Evolutionary conservation across 441 rosid genomes (phyloP), one percentile per base, ranked within the genome.

Genomic region (Flueggea neowawraea): DNA sequence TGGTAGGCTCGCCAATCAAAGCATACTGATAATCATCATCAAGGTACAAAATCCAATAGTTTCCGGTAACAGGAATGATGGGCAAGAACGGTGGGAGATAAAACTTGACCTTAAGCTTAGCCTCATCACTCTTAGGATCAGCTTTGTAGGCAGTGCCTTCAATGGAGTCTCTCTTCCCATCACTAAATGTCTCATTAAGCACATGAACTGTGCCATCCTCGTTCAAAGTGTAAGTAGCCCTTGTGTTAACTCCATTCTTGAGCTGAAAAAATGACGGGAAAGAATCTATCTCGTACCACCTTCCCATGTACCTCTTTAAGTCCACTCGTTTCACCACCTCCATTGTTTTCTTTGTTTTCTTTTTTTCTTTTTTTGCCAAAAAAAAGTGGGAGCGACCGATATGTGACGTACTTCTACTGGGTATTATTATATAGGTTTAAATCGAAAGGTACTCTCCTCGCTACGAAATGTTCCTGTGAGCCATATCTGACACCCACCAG

Each of bases 251-350:
- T 5, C 97, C 98, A 74, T 83, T 61, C 66, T 64, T 84, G 4
- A 97, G 97, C 66, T 94, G 98, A 63, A 82, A 82, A 9, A 31
- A 6, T 6, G 98, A 87, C 0, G 95, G 98, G 67, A 89, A 89
- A n/a, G 91, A 87, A 11, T 96, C 97, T 32, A 94, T 87, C 74
- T 94, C 98, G 69, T 94, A 85, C 98, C 97, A 90, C 39, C 97
- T 81, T 4, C 97, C 98, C 95, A 87, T 87, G 80, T 87, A 94
- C n/a, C 93, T 76, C 62, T 76, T 58, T 55, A 90, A 1, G 68
- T 94, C 96, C 9, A 94, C 61, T 0, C 79, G 80, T 65, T 65
- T 85, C 74, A 90, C 96, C 73, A 89, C 96, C 57, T 85, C 78
- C 95, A 94, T 94, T 22, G 28, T 22, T 61, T 80, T 86, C 87